Evolutionary conservation across 73 alveolate species (phyloP).

Genomic region (Stentor coeruleus): DNA sequence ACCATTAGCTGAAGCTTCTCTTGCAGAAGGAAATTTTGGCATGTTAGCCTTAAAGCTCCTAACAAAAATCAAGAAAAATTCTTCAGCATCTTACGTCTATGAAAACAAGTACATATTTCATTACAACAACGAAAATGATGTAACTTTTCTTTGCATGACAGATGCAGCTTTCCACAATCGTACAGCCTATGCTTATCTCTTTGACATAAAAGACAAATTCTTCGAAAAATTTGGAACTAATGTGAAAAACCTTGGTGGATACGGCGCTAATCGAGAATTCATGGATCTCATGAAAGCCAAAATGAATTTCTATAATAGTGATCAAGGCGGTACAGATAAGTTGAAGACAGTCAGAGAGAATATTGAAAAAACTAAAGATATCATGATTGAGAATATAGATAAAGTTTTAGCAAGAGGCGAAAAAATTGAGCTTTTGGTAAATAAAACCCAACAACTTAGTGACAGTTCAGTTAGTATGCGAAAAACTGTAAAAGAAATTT

Average conservation of each 20-base stretch:
- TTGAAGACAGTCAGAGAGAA: constrained; percentile 9
- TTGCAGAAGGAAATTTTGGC: constrained; percentile 17
- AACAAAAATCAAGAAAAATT: background rate
- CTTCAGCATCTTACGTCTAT: constrained; percentile 20
- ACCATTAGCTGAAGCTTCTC: constrained; percentile 12
- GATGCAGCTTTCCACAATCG: constrained; percentile 18
- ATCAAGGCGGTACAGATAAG: constrained; percentile 9
- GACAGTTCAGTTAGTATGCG: constrained; percentile 26
- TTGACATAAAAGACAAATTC: constrained; percentile 12
- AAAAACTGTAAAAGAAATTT: background rate
- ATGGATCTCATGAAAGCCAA: background rate
- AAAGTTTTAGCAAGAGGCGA: constrained; percentile 30
- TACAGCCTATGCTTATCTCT: constrained; percentile 4
- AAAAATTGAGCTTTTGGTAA: constrained; percentile 26
- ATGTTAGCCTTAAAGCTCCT: background rate
- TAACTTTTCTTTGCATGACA: constrained; percentile 23
- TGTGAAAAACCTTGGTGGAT: background rate
- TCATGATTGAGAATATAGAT: constrained; percentile 23
- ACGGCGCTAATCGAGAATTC: background rate
- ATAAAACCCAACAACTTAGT: background rate
- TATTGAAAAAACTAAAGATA: constrained; percentile 13
- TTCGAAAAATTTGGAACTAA: background rate
- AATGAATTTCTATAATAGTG: constrained; percentile 21
- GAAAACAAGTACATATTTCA: constrained; percentile 31
- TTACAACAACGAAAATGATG: constrained; percentile 22